Conservation (phyloP, 106 monocot species). For the Hemerocallis citrina region DNA sequence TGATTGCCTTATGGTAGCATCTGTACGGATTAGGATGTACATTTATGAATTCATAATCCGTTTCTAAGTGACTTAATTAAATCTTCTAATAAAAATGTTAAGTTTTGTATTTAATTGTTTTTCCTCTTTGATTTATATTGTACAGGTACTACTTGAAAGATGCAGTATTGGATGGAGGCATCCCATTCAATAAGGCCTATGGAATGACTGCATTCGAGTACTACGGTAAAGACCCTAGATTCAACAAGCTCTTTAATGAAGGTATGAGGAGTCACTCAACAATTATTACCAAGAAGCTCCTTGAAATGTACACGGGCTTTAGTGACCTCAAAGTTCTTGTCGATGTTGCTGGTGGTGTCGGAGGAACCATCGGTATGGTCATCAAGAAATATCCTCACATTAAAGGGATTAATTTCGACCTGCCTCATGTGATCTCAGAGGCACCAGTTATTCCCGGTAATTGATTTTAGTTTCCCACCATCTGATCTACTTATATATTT, state of each 20-base stretch:
- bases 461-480: background rate
- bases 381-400: conserved; percentile 15
- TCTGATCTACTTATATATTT: no score
- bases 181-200: conserved; percentile 31
- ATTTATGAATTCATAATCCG: no score
- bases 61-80: no score
- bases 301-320: conserved; percentile 20
- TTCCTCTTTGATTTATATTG: no score
- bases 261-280: conserved; percentile 22
- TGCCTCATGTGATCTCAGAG: conserved; percentile 39
- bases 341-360: conserved; percentile 40
- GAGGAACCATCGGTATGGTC: conserved; percentile 24
- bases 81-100: no score
- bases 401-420: conserved; percentile 35
- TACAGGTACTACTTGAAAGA: conserved; percentile 30
- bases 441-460: conserved; percentile 27
- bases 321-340: conserved; percentile 16
- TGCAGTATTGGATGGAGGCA: conserved; percentile 25
- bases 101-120: no score
- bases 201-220: conserved; percentile 33
- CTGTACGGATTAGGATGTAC: no score
- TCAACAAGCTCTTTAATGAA: conserved; percentile 30
- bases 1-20: no score
- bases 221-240: conserved; percentile 25
- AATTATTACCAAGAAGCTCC: conserved; percentile 22